Evolutionary conservation across 495 filamentous ascomycete species (phyloP).

Genomic region (Podospora conica): DNA sequence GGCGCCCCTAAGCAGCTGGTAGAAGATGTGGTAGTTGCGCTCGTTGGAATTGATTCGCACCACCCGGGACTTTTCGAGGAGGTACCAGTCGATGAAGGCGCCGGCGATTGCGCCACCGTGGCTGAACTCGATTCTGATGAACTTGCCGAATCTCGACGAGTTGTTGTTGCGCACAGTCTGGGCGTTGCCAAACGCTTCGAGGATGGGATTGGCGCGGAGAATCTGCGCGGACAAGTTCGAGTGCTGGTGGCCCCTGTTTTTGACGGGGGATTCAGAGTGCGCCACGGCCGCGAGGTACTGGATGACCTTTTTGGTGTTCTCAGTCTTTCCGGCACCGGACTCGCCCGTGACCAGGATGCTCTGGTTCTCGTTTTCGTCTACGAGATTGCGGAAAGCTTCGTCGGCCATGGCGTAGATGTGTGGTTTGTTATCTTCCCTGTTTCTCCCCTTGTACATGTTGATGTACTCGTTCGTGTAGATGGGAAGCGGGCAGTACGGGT

Average conservation of each 20-base stretch:
- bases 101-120: constrained; percentile 87
- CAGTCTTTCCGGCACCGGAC: constrained; percentile 96
- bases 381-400: constrained; percentile 89
- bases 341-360: constrained; percentile 98
- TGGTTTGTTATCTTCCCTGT: constrained; percentile 86
- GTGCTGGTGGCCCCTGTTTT: constrained; percentile 59
- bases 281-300: constrained; percentile 97
- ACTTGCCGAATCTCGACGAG: constrained; percentile 97
- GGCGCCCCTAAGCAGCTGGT: constrained; percentile 86
- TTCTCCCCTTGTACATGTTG: constrained; percentile 90
- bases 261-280: constrained; percentile 64
- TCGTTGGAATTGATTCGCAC: constrained; percentile 81
- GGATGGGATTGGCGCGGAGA: constrained; percentile 90
- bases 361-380: constrained; percentile 92
- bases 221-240: constrained; percentile 96
- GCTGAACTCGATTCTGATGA: constrained; percentile 95
- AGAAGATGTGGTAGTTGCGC: constrained; percentile 97
- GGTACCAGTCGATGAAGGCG: constrained; percentile 97
- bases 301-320: constrained; percentile 99
- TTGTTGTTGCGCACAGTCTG: constrained; percentile 98
- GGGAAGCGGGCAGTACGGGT: constrained; percentile 89
- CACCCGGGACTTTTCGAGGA: constrained; percentile 93
- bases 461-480: constrained; percentile 97
- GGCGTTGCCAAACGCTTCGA: constrained; percentile 97
- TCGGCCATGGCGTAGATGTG: constrained; percentile 99